Base-by-base conservation (phyloP, 108 stramenopile species). In the Fistulifera solaris region DNA sequence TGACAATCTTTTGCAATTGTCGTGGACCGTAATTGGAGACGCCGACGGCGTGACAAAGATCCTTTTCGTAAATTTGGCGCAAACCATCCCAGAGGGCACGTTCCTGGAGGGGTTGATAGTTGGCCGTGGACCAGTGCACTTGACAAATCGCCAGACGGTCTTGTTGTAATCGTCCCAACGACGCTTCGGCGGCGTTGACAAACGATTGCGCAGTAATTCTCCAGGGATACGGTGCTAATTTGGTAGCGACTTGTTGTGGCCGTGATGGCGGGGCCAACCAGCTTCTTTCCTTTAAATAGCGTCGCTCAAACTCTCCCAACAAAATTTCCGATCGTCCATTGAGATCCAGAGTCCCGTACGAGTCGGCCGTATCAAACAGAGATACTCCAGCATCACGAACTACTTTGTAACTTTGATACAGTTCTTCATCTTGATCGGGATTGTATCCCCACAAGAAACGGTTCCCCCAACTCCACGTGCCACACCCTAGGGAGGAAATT, bases 141-240 rank as follows among this genome's bases (percentile, higher is more conserved):
- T 90, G 88, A 10, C 82, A 84, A 38, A 90, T 69, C 22, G 77
- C 69, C 14, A 90, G 67, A 55, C 86, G 78, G 27, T 74, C 76
- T 57, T 90, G 88, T 25, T 82, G 75, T 35, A 90, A 42, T 13
- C 88, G 68, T 46, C 61, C 44, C 45, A 90, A 57, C 8, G 79
- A 81, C 46, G 62, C 80, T 57, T 65, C 59, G 8, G 81, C 84
- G 0, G 88, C 81, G 10, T 71, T 67, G 8, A 90, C 75, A 56
- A 86, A 56, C 43, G 66, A 72, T n/a, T 47, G 52, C 16, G 75
- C 59, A 19, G 84, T 83, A 11, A 90, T 62, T 51, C 88, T 53
- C 88, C 88, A 90, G 2, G 88, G 88, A 62, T 86, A 90, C 10
- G 88, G 88, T n/a, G 88, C 84, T 39, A 90, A 57, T 56, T 90